Base-by-base conservation (phyloP, 2,329 filamentous ascomycete species). In the Zymoseptoria passerinii region DNA sequence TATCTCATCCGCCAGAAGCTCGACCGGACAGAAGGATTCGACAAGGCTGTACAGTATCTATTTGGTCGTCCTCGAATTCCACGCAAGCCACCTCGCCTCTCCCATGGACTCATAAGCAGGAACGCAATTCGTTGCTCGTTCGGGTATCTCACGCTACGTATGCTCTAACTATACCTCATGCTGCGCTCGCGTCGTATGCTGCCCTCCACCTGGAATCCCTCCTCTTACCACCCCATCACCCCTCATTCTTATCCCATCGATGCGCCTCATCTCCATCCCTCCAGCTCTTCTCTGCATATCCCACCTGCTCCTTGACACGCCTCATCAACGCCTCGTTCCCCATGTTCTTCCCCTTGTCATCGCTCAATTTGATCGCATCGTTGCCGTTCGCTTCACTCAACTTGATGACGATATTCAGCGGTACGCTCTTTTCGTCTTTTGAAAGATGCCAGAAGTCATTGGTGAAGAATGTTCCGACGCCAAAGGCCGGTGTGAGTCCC, bases 331-430 rank as follows among this genome's bases (percentile, higher is more conserved):
- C 80, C 67, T 85, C 83, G 70, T 96, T 88, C 7, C 94, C 94
- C 0, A 91, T 97, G 70, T 99, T 99, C 80, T 99, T 99, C 51
- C 91, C 84, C 64, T 87, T 81, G 70, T 97, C 96, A 73, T 80
- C 81, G 66, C 85, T 96, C 65, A 99, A 89, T 79, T 99, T 99
- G 70, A 99, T 85, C 2, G 94, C 92, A 0, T 87, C 83, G 52
- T 86, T 83, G 5, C 92, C 92, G 13, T 80, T 83, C 0, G 91
- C 94, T 8, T 89, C 91, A 62, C 89, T 90, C 61, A 99, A 81
- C 77, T 99, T 99, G 76, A 99, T 96, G 66, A 99, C 94, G 68
- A 99, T 99, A 69, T 99, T 99, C 56, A 99, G 77, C 0, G 94
- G 94, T 16, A 86, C 84, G 0, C 92, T 96, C 75, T 96, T 97